These are phyloP conservation scores for Mycena latifolia DNA, from an alignment of 768 basidiomycete species.

Conservation along the genomic window DNA sequence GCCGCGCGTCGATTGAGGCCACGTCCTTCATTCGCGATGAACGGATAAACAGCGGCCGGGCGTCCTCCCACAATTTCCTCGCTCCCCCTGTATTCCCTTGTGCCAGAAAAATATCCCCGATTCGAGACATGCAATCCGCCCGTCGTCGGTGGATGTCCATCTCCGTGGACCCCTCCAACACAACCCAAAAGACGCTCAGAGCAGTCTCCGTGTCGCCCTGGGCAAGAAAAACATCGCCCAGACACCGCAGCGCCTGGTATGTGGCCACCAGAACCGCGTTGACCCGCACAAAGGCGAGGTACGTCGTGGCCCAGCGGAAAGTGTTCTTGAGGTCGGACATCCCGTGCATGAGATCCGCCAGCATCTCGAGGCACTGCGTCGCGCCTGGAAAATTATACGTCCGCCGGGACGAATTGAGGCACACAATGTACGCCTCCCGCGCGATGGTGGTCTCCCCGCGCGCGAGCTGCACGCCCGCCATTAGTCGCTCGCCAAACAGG, in stretches of 20 bases:
- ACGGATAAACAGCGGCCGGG: too few species aligned
- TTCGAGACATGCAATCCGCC: too few species aligned
- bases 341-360: conserved; percentile 6
- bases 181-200: not conserved
- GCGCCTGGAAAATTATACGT: not conserved
- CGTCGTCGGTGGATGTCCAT: conserved; percentile 9
- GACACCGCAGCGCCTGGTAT: conserved; percentile 16
- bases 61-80: too few species aligned
- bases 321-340: not conserved
- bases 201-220: conserved; percentile 13
- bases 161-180: not conserved
- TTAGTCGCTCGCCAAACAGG: conserved; percentile 1
- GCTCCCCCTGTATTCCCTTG: too few species aligned
- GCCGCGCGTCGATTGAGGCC: not conserved
- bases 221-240: conserved; percentile 9
- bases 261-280: not conserved
- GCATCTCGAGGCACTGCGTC: conserved; percentile 12
- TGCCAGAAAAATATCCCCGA: too few species aligned
- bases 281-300: conserved; percentile 1
- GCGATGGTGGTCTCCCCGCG: not conserved
- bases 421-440: not conserved
- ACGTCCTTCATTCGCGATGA: too few species aligned
- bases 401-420: not conserved
- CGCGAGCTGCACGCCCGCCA: conserved; percentile 2
- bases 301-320: conserved; percentile 3